Conservation (phyloP, 345 rosid species). For the Hirschfeldia incana region DNA sequence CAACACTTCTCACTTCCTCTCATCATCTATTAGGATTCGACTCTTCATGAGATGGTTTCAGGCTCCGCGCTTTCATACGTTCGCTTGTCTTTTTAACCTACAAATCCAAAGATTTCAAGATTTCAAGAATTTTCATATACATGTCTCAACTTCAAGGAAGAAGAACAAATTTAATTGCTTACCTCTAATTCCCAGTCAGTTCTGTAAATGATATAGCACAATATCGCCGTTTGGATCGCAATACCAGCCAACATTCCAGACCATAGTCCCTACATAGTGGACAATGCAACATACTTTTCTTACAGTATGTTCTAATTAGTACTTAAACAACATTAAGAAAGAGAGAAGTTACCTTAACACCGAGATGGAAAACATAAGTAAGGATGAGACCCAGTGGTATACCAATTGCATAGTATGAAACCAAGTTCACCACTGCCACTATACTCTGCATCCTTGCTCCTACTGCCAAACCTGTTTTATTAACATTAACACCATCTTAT, state of each 20-base stretch:
- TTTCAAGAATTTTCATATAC: not conserved
- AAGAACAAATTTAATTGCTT: not conserved
- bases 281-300: not conserved
- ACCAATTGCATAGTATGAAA: constrained; percentile 62
- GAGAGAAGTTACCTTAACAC: constrained; percentile 47
- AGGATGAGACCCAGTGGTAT: constrained; percentile 66
- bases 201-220: constrained; percentile 46
- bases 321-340: not conserved
- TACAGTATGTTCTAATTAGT: not conserved
- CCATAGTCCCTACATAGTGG: constrained; percentile 53
- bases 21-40: constrained; percentile 11
- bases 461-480: constrained; percentile 60
- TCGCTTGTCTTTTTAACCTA: constrained; percentile 48
- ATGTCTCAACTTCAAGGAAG: not conserved
- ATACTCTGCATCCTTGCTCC: constrained; percentile 70
- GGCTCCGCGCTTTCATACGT: constrained; percentile 41
- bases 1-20: constrained; percentile 22
- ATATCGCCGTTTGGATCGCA: constrained; percentile 36
- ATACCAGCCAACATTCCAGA: constrained; percentile 56
- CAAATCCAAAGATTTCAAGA: not conserved
- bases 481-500: not conserved
- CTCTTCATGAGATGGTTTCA: constrained; percentile 38
- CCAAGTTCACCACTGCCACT: constrained; percentile 60
- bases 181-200: constrained; percentile 64
- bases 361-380: constrained; percentile 50